Evolutionary conservation across 176 grass and related monocot genomes (phyloP), one percentile per base, ranked within the genome.

Genomic region (Ananas comosus): DNA sequence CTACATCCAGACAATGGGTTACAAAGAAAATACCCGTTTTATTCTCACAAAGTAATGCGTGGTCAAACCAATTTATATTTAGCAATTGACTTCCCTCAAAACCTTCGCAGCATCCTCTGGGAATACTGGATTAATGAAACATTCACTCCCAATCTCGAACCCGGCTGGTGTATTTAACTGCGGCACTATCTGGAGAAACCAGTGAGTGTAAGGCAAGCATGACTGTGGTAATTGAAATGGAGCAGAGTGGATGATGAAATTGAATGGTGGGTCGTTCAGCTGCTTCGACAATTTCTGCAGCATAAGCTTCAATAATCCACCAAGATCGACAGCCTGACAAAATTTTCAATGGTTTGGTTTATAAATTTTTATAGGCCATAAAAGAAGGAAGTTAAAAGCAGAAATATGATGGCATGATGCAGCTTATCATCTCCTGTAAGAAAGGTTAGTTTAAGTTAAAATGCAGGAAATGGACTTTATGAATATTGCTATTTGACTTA

Each of bases 81-180:
- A 90, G 74, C 74, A 77, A 64, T 93, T 70, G 7, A 93, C 65
- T 75, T 93, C 89, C 65, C 78, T 83, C 78, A 99, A 53, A 79
- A 99, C 84, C 67, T 91, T 85, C 4, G 94, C 89, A 11, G 94
- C 89, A 56, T 99, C 94, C 74, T 99, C 94, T 64, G 94, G 89
- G 53, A 99, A 91, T 65, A 99, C 87, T 22, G 94, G 89, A 76
- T 99, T 99, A 13, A 99, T 99, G 74, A 87, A 93, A 79, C 89
- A 99, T 13, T 89, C 89, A 14, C 81, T 99, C 72, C 89, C 94
- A 53, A 99, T 80, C 74, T 99, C 94, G 66, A 99, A 93, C 48
- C 94, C 94, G 12, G 84, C 94, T n/a, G 75, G 51, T 22, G 77
- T 63, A 71, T 80, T 85, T 70, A 93, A 82, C 51, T 91, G 94